A percentile compares a stretch with the other conserved stretches of the same genome.
Conservation (phyloP, 805 yeast species). For the Ogataea methanolica region DNA sequence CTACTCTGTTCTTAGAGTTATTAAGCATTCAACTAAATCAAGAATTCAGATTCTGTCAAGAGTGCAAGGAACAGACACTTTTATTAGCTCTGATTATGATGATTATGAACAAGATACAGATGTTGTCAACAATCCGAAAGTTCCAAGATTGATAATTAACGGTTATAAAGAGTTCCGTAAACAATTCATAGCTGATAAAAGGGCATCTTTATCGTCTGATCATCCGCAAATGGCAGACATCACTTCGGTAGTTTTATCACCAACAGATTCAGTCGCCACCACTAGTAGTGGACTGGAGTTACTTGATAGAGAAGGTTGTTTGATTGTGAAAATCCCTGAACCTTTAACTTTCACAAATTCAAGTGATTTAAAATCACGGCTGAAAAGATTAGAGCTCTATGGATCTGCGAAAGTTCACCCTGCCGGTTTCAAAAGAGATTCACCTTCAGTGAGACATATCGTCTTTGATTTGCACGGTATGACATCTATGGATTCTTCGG, state of each 20-base stretch:
- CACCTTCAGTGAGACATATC: slow-evolving; percentile 47
- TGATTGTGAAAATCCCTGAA: slow-evolving; percentile 79
- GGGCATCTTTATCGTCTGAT: neutral
- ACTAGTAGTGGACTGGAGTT: slow-evolving; percentile 15
- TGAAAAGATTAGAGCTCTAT: slow-evolving; percentile 67
- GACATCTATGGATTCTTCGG: slow-evolving; percentile 75
- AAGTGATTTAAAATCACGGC: slow-evolving; percentile 63
- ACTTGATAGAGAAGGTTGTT: slow-evolving; percentile 60
- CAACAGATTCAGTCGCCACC: slow-evolving; percentile 3
- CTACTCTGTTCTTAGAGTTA: slow-evolving; percentile 73
- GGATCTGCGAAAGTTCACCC: slow-evolving; percentile 78
- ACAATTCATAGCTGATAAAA: slow-evolving; percentile 11
- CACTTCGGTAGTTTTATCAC: no score
- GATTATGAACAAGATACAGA: slow-evolving; percentile 8
- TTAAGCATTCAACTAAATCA: slow-evolving; percentile 75
- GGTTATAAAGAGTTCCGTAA: slow-evolving; percentile 26
- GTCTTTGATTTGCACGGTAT: slow-evolving; percentile 78
- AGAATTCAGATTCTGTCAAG: slow-evolving; percentile 81
- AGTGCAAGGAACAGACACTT: slow-evolving; percentile 53
- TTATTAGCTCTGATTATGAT: slow-evolving; percentile 66
- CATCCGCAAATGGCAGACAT: neutral
- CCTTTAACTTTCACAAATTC: slow-evolving; percentile 86
- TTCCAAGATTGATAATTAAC: slow-evolving; percentile 11
- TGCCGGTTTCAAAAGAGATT: slow-evolving; percentile 33
- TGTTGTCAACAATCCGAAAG: slow-evolving; percentile 1